These are phyloP conservation scores for Borealophlyctis nickersoniae DNA, from an alignment of 192 early-diverging fungal genomes.

Conservation along the genomic window DNA sequence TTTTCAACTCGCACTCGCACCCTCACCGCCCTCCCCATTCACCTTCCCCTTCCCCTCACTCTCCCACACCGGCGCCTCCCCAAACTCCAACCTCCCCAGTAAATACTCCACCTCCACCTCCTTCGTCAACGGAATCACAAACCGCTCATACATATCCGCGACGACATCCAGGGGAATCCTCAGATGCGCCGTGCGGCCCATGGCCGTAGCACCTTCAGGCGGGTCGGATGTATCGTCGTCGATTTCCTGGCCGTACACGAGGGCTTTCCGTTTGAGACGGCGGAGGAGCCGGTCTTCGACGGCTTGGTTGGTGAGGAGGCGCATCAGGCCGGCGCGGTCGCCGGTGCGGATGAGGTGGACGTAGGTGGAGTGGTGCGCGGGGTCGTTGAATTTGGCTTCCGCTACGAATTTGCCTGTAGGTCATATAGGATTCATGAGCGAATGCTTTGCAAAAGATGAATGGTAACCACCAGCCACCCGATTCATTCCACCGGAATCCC, in stretches of 20 bases:
- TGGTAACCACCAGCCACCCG: too few relatives aligned
- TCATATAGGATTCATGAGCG: background rate
- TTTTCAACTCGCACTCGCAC: too few relatives aligned
- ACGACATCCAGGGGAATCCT: slow-evolving; percentile 79
- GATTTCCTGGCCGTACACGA: slow-evolving; percentile 91
- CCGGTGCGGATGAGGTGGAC: slow-evolving; percentile 67
- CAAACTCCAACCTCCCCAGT: slow-evolving; percentile 60
- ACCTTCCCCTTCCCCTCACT: background rate
- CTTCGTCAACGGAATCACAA: slow-evolving; percentile 96
- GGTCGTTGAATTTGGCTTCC: slow-evolving; percentile 93
- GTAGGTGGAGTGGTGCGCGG: slow-evolving; percentile 68
- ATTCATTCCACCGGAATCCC: too few relatives aligned
- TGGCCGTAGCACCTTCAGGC: slow-evolving; percentile 15
- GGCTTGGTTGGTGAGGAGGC: slow-evolving; percentile 79
- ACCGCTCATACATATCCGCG: slow-evolving; percentile 86
- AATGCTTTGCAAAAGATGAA: slow-evolving; percentile 1
- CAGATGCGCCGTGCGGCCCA: slow-evolving; percentile 30
- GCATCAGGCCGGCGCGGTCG: slow-evolving; percentile 75
- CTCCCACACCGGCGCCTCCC: background rate
- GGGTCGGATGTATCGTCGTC: slow-evolving; percentile 38
- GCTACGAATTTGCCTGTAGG: slow-evolving; percentile 87
- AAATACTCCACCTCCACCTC: slow-evolving; percentile 95
- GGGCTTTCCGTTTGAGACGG: slow-evolving; percentile 81
- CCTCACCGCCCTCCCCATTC: too few relatives aligned
- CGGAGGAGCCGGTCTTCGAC: slow-evolving; percentile 84